These are phyloP conservation scores for Globisporangium ultimum DNA, from an alignment of 352 stramenopile species.

Conservation along the genomic window DNA sequence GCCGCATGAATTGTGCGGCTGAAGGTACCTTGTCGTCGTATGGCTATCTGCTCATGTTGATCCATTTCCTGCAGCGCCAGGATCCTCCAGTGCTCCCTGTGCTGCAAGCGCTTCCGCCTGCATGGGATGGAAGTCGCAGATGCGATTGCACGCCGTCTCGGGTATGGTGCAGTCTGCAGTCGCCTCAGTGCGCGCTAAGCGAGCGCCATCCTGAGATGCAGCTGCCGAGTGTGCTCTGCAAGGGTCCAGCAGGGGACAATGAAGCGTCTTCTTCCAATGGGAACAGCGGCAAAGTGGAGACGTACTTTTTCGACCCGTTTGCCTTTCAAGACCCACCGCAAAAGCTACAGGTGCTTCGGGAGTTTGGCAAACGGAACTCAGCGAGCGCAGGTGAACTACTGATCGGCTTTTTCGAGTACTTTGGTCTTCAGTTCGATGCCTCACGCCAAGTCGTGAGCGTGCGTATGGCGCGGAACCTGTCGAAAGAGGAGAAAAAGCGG, in stretches of 20 bases:
- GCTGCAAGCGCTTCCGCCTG: slow-evolving; percentile 54
- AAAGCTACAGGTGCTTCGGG: slow-evolving; percentile 36
- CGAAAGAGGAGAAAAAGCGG: slow-evolving; percentile 74
- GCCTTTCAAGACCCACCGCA: slow-evolving; percentile 42
- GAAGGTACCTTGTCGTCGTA: slow-evolving; percentile 84
- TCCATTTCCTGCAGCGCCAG: slow-evolving; percentile 80
- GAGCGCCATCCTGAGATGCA: slow-evolving; percentile 31
- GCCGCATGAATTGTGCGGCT: slow-evolving; percentile 80
- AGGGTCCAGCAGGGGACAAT: slow-evolving; percentile 42
- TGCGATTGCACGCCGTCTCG: slow-evolving; percentile 25
- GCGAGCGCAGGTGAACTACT: slow-evolving; percentile 62
- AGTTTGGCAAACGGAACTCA: slow-evolving; percentile 46
- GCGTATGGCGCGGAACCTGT: slow-evolving; percentile 57
- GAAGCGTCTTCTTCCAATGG: slow-evolving; percentile 21
- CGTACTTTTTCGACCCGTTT: slow-evolving; percentile 84
- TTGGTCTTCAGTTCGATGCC: slow-evolving; percentile 66
- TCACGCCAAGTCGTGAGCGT: slow-evolving; percentile 65
- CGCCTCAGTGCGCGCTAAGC: slow-evolving; percentile 31
- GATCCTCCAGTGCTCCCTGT: slow-evolving; percentile 70
- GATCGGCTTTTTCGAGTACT: slow-evolving; percentile 76
- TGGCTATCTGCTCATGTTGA: slow-evolving; percentile 81
- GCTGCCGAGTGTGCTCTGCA: slow-evolving; percentile 51
- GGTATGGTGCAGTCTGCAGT: slow-evolving; percentile 20
- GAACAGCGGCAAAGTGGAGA: slow-evolving; percentile 42
- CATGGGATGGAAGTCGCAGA: slow-evolving; percentile 39